Evolutionary conservation across 371 early-diverging fungal genomes (phyloP).

Genomic region (Rhizopus stolonifer): DNA sequence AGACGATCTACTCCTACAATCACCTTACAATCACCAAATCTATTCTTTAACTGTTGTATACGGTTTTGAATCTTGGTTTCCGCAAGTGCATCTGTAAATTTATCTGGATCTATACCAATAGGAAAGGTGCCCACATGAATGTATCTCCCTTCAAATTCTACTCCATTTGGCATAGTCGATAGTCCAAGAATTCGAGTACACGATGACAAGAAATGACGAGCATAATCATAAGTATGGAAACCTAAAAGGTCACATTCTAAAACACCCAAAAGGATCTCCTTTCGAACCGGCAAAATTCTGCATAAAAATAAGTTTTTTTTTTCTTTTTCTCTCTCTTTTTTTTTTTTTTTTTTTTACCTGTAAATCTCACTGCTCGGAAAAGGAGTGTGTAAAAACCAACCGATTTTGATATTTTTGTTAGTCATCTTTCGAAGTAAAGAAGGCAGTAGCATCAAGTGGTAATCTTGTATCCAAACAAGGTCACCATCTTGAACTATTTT

Average conservation of each 20-base stretch:
- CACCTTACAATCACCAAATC: constrained; percentile 88
- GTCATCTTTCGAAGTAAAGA: constrained; percentile 82
- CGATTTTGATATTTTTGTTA: constrained; percentile 87
- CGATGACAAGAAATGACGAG: constrained; percentile 91
- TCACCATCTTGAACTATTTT: constrained; percentile 26
- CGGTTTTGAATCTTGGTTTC: constrained; percentile 66
- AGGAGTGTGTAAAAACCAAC: constrained; percentile 97
- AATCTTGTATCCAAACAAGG: constrained; percentile 97
- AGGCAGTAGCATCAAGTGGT: constrained; percentile 94
- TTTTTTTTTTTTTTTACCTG: constrained; percentile 42
- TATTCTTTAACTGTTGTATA: constrained; percentile 78
- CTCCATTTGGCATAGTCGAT: constrained; percentile 83
- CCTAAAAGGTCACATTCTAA: constrained; percentile 90
- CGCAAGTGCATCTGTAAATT: constrained; percentile 84
- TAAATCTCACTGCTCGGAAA: constrained; percentile 96
- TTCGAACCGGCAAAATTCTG: constrained; percentile 58
- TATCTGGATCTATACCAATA: constrained; percentile 94
- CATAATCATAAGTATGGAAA: constrained; percentile 96
- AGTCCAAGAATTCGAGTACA: constrained; percentile 89
- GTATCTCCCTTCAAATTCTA: constrained; percentile 71
- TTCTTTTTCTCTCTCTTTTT: neutral
- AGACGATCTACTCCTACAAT: constrained; percentile 99
- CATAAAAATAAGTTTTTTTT: too few species aligned
- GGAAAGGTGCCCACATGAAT: constrained; percentile 91
- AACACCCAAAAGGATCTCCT: constrained; percentile 88